These are phyloP conservation scores for Euphrasia confusa DNA, from an alignment of 257 asterid genomes.

Conservation along the genomic window DNA sequence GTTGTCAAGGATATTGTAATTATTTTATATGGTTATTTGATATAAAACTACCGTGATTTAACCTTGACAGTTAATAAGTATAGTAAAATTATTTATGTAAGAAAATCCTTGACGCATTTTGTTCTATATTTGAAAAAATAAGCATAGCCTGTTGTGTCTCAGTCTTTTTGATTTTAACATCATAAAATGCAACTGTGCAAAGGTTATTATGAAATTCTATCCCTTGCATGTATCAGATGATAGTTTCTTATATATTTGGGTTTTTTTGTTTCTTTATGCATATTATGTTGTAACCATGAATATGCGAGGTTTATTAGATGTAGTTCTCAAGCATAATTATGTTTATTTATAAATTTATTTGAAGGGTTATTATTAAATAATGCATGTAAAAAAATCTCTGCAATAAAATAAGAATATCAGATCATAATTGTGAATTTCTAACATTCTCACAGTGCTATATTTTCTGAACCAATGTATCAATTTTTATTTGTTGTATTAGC, in stretches of 20 bases:
- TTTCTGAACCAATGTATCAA: background rate
- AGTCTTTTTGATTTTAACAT: no score
- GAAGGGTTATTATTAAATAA: background rate
- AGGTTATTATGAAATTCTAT: background rate
- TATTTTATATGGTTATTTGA: no score
- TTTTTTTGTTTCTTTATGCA: background rate
- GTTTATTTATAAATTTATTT: background rate
- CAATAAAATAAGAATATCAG: background rate
- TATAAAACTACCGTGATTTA: no score
- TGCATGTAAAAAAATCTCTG: slow-evolving; percentile 1
- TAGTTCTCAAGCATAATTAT: background rate
- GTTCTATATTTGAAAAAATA: no score
- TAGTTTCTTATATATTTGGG: background rate
- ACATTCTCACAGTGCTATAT: background rate
- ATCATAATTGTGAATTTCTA: background rate
- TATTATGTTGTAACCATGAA: background rate
- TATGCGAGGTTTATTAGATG: background rate
- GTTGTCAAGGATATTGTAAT: no score
- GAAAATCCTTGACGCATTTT: no score
- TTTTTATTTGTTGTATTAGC: slow-evolving; percentile 7
- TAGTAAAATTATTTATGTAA: no score
- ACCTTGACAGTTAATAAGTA: no score
- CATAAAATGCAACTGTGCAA: background rate
- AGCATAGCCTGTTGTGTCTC: no score
- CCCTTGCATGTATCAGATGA: background rate